Evolutionary conservation across 495 filamentous ascomycete genomes (phyloP).

Genomic region (Podospora comata): DNA sequence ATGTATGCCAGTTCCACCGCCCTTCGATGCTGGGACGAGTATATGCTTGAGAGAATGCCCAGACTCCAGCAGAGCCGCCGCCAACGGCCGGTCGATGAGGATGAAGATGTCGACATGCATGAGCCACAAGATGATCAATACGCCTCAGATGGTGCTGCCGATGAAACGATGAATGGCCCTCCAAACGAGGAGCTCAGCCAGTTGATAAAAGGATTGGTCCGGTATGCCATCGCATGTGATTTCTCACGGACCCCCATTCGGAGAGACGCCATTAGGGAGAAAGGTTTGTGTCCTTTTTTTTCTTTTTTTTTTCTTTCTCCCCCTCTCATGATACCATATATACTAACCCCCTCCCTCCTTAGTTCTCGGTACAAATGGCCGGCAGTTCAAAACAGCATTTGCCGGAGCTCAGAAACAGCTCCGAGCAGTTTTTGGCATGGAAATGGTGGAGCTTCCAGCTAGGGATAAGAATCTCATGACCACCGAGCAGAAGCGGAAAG

Average conservation of each 20-base stretch:
- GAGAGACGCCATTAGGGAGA: conserved; percentile 72
- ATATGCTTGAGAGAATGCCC: not conserved
- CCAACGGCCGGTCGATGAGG: conserved; percentile 15
- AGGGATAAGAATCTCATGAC: conserved; percentile 83
- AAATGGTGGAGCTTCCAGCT: conserved; percentile 74
- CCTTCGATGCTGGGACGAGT: not conserved
- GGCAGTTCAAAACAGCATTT: conserved; percentile 68
- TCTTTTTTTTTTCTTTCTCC: not conserved
- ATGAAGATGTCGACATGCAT: conserved; percentile 25
- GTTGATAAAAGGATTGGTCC: conserved; percentile 83
- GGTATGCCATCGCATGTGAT: conserved; percentile 86
- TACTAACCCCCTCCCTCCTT: conserved; percentile 13
- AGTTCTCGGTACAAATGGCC: conserved; percentile 53
- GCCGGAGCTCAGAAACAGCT: conserved; percentile 64
- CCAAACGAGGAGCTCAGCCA: conserved; percentile 45
- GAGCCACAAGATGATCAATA: conserved; percentile 12
- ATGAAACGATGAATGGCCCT: conserved; percentile 37
- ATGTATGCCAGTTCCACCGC: not conserved
- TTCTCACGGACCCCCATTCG: conserved; percentile 76
- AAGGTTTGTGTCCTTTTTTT: conserved; percentile 42
- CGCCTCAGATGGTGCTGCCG: conserved; percentile 33
- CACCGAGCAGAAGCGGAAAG: conserved; percentile 67
- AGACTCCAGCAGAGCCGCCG: not conserved
- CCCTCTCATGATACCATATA: not conserved
- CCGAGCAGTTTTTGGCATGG: conserved; percentile 72